Evolutionary conservation across 176 grass and related monocot species (phyloP).

Genomic region (Triticum dicoccoides): DNA sequence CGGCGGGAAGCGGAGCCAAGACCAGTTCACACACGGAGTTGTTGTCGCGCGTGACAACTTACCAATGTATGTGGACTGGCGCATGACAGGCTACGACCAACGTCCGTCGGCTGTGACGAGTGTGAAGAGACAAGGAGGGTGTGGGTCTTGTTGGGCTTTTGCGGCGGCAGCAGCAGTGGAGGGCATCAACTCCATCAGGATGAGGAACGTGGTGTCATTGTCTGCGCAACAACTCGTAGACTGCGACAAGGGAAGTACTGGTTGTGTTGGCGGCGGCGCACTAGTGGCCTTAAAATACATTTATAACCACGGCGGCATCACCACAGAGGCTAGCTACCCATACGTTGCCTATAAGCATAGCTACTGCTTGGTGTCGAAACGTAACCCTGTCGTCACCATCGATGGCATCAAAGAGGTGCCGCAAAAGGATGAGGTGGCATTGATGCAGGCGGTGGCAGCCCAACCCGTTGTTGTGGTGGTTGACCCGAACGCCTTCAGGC

Average conservation of each 20-base stretch:
- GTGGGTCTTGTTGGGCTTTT: constrained; percentile 55
- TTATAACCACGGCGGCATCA: no score
- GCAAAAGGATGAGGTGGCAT: background rate
- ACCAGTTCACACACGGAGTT: constrained; percentile 25
- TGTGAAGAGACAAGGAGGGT: constrained; percentile 33
- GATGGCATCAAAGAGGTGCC: no score
- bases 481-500: constrained; percentile 15
- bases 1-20: background rate
- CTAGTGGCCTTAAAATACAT: no score
- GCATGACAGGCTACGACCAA: background rate
- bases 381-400: no score
- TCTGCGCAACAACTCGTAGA: constrained; percentile 36
- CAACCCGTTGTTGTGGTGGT: background rate
- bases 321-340: no score
- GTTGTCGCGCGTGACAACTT: background rate
- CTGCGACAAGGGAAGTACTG: background rate
- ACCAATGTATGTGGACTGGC: background rate
- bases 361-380: no score
- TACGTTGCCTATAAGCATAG: no score
- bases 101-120: background rate
- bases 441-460: background rate
- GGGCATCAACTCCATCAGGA: constrained; percentile 40
- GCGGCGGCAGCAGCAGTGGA: background rate
- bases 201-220: background rate
- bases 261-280: constrained; percentile 12